Conservation (phyloP, 257 asterid genomes). For the Voacanga thouarsii region DNA sequence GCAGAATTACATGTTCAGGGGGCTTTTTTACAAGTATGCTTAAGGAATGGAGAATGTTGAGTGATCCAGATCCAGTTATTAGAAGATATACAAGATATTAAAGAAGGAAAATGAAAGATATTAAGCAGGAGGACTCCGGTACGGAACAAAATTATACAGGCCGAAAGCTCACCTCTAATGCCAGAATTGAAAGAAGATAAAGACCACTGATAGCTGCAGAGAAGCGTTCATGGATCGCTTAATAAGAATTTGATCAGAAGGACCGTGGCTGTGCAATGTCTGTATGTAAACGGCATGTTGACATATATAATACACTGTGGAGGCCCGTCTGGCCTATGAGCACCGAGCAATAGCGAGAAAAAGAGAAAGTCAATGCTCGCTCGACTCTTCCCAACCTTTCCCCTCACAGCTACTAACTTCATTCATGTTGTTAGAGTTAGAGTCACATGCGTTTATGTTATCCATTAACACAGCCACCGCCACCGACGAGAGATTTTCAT, state of each 20-base stretch:
- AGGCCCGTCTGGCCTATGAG: slow-evolving; percentile 17
- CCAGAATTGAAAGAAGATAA: neutral
- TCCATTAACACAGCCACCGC: neutral
- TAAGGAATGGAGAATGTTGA: neutral
- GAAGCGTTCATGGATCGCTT: neutral
- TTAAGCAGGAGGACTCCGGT: neutral
- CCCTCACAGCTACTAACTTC: slow-evolving; percentile 5
- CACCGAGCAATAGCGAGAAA: neutral
- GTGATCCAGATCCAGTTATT: slow-evolving; percentile 22
- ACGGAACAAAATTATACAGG: neutral
- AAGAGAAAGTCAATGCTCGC: slow-evolving; percentile 21
- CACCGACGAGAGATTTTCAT: neutral
- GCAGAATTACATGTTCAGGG: neutral
- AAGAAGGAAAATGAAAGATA: neutral
- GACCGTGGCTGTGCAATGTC: neutral
- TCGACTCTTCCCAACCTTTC: neutral
- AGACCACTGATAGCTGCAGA: neutral
- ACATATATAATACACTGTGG: too few relatives aligned
- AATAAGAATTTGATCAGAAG: neutral
- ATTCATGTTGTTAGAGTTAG: slow-evolving; percentile 8
- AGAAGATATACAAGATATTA: neutral
- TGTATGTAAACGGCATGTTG: neutral
- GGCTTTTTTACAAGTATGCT: slow-evolving; percentile 1
- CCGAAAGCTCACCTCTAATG: slow-evolving; percentile 1
- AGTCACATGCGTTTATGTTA: slow-evolving; percentile 5